Conservation (phyloP, 805 yeast species). For the Saccharomycopsis malanga region DNA sequence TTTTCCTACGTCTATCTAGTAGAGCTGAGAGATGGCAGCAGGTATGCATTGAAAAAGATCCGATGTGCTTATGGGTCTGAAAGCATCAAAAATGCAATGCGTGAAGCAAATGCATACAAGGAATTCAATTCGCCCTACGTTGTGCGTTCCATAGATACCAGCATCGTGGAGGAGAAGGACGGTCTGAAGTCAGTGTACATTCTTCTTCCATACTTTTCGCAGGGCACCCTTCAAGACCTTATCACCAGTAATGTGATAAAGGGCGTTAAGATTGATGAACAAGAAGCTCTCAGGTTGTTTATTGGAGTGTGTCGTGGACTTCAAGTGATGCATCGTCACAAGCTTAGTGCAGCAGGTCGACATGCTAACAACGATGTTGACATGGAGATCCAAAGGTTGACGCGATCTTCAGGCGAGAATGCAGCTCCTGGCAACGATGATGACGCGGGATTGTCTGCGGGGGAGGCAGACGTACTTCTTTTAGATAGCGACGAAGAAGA, state of each 20-base stretch:
- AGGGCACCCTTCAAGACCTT: constrained; percentile 75
- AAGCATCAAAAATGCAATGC: constrained; percentile 64
- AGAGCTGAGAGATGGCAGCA: constrained; percentile 36
- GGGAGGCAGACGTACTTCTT: constrained; percentile 11
- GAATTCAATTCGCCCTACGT: constrained; percentile 64
- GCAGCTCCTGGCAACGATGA: constrained; percentile 9
- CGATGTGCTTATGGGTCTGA: constrained; percentile 83
- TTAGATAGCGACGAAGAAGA: constrained; percentile 18
- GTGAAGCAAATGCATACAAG: constrained; percentile 69
- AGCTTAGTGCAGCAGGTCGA: constrained; percentile 23
- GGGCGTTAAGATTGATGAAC: constrained; percentile 47
- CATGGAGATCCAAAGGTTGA: constrained; percentile 7
- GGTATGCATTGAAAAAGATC: constrained; percentile 76
- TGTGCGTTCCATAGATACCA: constrained; percentile 62
- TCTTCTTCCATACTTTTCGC: constrained; percentile 67
- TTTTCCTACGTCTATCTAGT: constrained; percentile 83
- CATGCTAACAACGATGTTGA: not conserved
- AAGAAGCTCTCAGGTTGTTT: constrained; percentile 54
- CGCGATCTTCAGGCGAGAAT: not conserved
- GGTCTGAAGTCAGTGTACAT: constrained; percentile 77
- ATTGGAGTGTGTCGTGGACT: constrained; percentile 71
- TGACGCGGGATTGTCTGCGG: not conserved
- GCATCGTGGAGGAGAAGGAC: constrained; percentile 63
- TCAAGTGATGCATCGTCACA: constrained; percentile 65
- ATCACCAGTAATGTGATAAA: constrained; percentile 58